Evolutionary conservation across 2,329 filamentous ascomycete genomes (phyloP), one percentile per base, ranked within the genome.

Genomic region (Aurifilum marmelostoma): DNA sequence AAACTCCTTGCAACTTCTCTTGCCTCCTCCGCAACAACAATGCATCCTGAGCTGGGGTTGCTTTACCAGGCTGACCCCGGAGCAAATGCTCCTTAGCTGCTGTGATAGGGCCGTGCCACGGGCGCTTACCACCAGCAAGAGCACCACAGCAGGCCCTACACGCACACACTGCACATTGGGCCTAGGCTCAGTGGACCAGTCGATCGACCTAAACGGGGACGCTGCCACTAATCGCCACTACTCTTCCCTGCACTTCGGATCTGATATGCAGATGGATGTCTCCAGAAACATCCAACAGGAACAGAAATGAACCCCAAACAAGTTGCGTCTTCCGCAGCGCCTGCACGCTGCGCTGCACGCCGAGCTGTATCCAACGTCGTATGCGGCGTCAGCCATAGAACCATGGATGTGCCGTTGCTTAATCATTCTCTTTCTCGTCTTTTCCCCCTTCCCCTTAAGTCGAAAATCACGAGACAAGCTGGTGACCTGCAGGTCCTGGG

Each of bases 71-170:
- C 64, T 73, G 71, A 56, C 21, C 74, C 77, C 77, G 78, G 78
- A 79, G 78, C 78, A 74, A 75, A 75, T 73, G 77, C 77, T 79
- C 77, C 77, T 73, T 73, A 73, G 71, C 71, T 69, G 71, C 72
- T 73, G 41, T 74, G 73, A 74, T 74, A 76, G 77, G 77, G 72
- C 72, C 73, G 74, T 71, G 74, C 71, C 69, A 72, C 70, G 74
- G 66, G 68, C 70, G 69, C 67, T 68, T 68, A 70, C 47, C n/a
- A 27, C 61, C 37, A 64, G 65, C 32, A 18, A 47, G 65, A n/a
- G 37, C 41, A 58, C 67, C 61, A 63, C 41, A 60, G 60, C 43
- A 68, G 37, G 52, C 41, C 34, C 34, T 29, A 34, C 34, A 34
- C 37, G 27, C n/a, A 56, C 41, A n/a, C 41, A 29, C 24, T 18